Evolutionary conservation across 805 yeast species (phyloP), one percentile per base, ranked within the genome.

Genomic region (Candida boidinii): DNA sequence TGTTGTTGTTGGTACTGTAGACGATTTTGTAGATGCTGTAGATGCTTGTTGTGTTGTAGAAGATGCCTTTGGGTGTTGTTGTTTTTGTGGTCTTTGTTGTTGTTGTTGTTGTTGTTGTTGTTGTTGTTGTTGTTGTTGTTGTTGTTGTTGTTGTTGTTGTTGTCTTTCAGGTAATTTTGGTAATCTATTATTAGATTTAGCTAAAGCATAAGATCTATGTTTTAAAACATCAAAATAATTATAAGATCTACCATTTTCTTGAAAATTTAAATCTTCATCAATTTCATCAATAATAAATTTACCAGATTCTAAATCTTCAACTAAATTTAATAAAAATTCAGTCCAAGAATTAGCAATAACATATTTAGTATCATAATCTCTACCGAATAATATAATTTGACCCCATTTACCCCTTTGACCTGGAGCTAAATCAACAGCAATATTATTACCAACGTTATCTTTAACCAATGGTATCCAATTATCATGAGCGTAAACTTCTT

Each of bases 391-490:
- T 41, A 90, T 90, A 14, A 92, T 80, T 60, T 90, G 98, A 24
- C 97, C 98, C 72, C 82, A 76, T 37, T 64, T 68, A 28, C 96
- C 95, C 18, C 61, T 60, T 8, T 78, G 70, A 7, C 86, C 95
- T 1, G 92, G 90, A 3, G 84, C 78, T 38, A 90, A 67, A 59
- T 90, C 98, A 12, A 92, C 64, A 33, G 87, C 98, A 42, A 90
- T 78, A 55, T 87, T 88, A 60, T 90, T 90, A 29, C 98, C 98
- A 16, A 76, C 79, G 34, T 73, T 76, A 54, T 90, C 98, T 30
- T 90, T 85, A 24, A 84, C 75, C 33, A 90, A 57, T 3, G 98
- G 97, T 38, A 90, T 76, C 98, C 98, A 90, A 47, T 72, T 74
- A 4, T 85, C 76, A 54, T 85, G 85, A n/a, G 95, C 90, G 56